Base-by-base conservation (phyloP, 257 asterid species). In the Fraxinus quadrangulata region DNA sequence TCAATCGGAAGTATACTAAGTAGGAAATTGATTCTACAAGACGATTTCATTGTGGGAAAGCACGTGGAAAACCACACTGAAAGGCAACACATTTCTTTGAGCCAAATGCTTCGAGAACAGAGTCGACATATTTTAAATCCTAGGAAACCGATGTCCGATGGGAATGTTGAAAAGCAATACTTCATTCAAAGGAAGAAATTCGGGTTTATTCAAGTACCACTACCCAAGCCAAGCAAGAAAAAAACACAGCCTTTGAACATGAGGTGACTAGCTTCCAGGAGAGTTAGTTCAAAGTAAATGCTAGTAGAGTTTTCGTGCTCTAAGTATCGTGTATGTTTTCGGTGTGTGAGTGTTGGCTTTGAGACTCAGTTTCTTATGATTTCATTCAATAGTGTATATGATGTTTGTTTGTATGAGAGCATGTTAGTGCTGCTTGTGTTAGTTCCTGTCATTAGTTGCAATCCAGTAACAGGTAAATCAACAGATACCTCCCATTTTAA, bases 31-130 rank as follows among this genome's bases (percentile, higher is more conserved):
- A 76, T 87, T 54, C 40, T 87, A 19, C 87, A 81, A 75, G 94
- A 92, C 23, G 92, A 92, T 26, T 78, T 83, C 19, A 65, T 85
- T 5, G 73, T 84, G 76, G 95, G 87, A 24, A 81, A 78, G 73
- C 88, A 81, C 67, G 81, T 79, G 71, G 92, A 90, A 81, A 80
- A 83, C 82, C 86, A 75, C 47, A 73, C 69, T 21, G 92, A 84
- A 82, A 87, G 87, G 78, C 81, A 84, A 47, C 91, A 83, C 72
- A 89, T 87, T 28, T 87, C 95, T 19, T 75, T 94, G 87, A 94
- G 98, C 90, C 92, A 94, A 82, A 92, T 94, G 98, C 87, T 94
- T 61, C 83, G 90, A 19, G 92, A 90, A 69, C 95, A 90, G 78
- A 94, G 96, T 61, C 90, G 95, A 40, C 85, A 85, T 17, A 85